Conservation (phyloP, 2,329 filamentous ascomycete species). For the Coniosporium tulheliwenetii region DNA sequence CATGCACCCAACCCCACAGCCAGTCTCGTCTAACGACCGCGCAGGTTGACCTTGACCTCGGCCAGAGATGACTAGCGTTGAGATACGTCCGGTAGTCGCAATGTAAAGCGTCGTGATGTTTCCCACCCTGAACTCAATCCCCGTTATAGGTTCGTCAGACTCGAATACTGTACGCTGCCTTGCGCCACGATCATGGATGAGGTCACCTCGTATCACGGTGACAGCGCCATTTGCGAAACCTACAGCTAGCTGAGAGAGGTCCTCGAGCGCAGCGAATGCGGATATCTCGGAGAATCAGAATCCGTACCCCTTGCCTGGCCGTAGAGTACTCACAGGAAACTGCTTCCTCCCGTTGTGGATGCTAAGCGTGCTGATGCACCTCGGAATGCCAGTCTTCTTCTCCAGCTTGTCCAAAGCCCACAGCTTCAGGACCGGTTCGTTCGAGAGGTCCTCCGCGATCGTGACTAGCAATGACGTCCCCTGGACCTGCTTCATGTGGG, state of each 20-base stretch:
- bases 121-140: conserved; percentile 59
- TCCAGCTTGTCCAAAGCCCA: conserved; percentile 91
- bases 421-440: conserved; percentile 84
- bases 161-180: conserved; percentile 92
- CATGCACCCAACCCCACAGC: conserved; percentile 93
- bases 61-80: conserved; percentile 75
- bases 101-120: conserved; percentile 69
- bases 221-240: conserved; percentile 94
- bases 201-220: conserved; percentile 80
- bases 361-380: conserved; percentile 69
- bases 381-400: conserved; percentile 82
- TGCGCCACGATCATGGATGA: conserved; percentile 88
- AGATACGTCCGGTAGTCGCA: conserved; percentile 73
- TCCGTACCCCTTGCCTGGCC: neutral
- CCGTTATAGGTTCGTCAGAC: conserved; percentile 90
- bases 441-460: conserved; percentile 71
- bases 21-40: conserved; percentile 73
- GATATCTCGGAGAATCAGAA: conserved; percentile 45
- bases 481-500: conserved; percentile 82
- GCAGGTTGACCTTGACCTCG: conserved; percentile 81
- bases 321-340: conserved; percentile 55
- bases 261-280: conserved; percentile 72
- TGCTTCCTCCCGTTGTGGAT: conserved; percentile 84
- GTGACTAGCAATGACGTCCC: conserved; percentile 78
- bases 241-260: conserved; percentile 82